Conservation (phyloP, 1,284 basidiomycete species). For the Rhodotorula sp. region DNA sequence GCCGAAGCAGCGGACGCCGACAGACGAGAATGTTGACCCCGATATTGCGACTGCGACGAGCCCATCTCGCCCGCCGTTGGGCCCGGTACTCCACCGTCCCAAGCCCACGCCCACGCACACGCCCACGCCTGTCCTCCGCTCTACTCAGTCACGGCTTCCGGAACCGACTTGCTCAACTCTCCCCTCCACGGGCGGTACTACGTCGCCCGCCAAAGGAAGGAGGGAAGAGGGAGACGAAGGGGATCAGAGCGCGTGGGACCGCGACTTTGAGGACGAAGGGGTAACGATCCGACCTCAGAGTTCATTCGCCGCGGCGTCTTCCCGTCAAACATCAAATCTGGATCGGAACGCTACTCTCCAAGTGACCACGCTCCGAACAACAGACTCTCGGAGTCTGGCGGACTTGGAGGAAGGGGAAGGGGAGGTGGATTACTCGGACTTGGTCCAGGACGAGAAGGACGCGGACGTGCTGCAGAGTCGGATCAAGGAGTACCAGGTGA, state of each 20-base stretch:
- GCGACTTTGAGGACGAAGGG: constrained; percentile 92
- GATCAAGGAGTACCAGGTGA: constrained; percentile 74
- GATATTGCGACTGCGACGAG: no score
- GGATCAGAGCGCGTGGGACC: constrained; percentile 83
- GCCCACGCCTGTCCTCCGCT: no score
- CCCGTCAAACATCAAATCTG: no score
- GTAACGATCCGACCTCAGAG: constrained; percentile 61
- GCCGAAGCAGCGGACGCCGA: no score
- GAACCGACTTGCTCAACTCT: no score
- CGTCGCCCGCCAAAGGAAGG: constrained; percentile 21
- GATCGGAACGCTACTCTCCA: neutral
- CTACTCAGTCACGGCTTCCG: no score
- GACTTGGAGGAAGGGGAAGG: neutral
- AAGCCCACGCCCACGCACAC: no score
- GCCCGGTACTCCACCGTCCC: no score
- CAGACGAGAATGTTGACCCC: no score
- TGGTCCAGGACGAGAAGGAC: constrained; percentile 69
- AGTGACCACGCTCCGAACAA: constrained; percentile 3
- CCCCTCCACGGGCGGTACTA: no score
- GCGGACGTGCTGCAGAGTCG: constrained; percentile 63
- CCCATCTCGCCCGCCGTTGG: no score
- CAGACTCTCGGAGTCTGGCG: neutral
- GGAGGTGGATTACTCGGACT: constrained; percentile 81
- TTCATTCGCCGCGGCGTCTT: no score
- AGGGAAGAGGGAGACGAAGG: constrained; percentile 61